A percentile compares a stretch with the other conserved stretches of the same genome.
Conservation (phyloP, 371 early-diverging fungal species). For the Cokeromyces recurvatus region DNA sequence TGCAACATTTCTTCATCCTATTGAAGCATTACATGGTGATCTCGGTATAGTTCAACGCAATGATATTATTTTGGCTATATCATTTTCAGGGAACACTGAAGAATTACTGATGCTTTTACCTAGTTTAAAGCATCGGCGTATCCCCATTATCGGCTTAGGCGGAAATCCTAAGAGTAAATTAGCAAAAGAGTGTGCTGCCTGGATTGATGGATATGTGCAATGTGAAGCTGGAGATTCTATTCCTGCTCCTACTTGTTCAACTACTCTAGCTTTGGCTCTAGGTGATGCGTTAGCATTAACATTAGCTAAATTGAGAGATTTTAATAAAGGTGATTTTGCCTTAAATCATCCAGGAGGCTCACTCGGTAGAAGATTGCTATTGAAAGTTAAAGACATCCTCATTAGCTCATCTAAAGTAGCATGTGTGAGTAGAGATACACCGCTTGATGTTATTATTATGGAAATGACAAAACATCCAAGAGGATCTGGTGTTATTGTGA, state of each 20-base stretch:
- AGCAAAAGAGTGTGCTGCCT: conserved; percentile 51
- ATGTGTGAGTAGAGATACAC: conserved; percentile 18
- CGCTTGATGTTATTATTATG: conserved; percentile 40
- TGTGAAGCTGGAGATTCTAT: conserved; percentile 44
- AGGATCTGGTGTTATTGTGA: conserved; percentile 37
- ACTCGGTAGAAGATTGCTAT: conserved; percentile 40
- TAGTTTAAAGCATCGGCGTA: conserved; percentile 37
- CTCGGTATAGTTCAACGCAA: conserved; percentile 46
- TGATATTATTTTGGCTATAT: conserved; percentile 57
- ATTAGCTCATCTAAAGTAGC: conserved; percentile 24
- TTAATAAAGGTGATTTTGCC: conserved; percentile 52
- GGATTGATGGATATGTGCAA: conserved; percentile 54
- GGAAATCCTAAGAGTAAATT: conserved; percentile 46
- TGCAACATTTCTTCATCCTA: conserved; percentile 57
- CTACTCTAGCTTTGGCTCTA: conserved; percentile 55
- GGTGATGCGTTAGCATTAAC: conserved; percentile 60
- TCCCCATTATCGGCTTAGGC: conserved; percentile 54
- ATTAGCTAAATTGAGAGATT: conserved; percentile 42
- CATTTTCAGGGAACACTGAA: conserved; percentile 61
- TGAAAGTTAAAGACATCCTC: conserved; percentile 37
- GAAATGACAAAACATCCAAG: conserved; percentile 42
- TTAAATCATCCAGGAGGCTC: conserved; percentile 64
- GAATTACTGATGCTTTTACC: conserved; percentile 49
- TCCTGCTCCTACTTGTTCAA: conserved; percentile 60
- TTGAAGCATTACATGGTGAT: conserved; percentile 66